Conservation (phyloP, 805 yeast species). For the Monosporozyma siamensis region DNA sequence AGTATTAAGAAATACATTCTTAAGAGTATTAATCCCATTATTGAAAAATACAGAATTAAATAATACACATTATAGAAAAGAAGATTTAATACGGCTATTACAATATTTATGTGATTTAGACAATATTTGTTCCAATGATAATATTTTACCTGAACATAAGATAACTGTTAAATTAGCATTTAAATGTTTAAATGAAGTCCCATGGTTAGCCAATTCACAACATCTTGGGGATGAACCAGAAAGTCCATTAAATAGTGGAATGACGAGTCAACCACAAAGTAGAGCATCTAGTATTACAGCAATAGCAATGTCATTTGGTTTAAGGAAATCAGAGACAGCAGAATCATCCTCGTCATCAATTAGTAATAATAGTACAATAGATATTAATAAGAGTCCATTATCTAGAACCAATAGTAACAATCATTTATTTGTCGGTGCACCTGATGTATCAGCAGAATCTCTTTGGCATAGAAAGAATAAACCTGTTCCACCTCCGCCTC, state of each 20-base stretch:
- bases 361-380: background rate
- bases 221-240: background rate
- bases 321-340: conserved; percentile 1
- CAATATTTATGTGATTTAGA: conserved; percentile 33
- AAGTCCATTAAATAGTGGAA: background rate
- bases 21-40: conserved; percentile 67
- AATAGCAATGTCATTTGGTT: conserved; percentile 11
- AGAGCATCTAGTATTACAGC: conserved; percentile 20
- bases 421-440: background rate
- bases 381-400: background rate
- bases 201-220: conserved; percentile 24
- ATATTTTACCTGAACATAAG: conserved; percentile 20
- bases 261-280: conserved; percentile 9
- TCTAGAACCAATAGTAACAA: background rate
- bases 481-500: conserved; percentile 31
- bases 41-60: conserved; percentile 55
- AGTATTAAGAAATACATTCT: conserved; percentile 54
- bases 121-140: conserved; percentile 19
- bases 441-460: conserved; percentile 30
- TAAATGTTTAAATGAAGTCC: conserved; percentile 29
- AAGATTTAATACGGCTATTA: conserved; percentile 44
- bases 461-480: conserved; percentile 27
- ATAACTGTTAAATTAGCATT: conserved; percentile 36
- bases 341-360: background rate
- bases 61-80: conserved; percentile 47